phyloP scores from a whole-genome alignment of 768 basidiomycete genomes.

The Mycena filopes region DNA sequence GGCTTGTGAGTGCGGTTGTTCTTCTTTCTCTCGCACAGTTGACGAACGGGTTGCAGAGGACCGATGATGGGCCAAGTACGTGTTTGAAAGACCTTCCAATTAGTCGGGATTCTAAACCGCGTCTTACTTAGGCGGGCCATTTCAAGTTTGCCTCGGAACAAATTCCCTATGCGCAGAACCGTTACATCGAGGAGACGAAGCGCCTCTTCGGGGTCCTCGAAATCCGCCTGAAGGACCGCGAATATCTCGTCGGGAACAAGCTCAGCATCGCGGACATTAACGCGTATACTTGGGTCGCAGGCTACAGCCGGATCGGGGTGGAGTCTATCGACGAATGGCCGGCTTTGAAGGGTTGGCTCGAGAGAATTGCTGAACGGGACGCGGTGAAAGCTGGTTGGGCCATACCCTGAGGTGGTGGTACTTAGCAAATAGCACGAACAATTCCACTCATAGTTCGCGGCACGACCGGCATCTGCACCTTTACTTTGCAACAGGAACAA shows the following conservation, averaged over 20 bases:
- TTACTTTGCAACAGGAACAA: slow-evolving; percentile 12
- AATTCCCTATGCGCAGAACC: slow-evolving; percentile 28
- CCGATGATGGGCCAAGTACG: slow-evolving; percentile 34
- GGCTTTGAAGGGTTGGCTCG: slow-evolving; percentile 50
- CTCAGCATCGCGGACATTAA: slow-evolving; percentile 56
- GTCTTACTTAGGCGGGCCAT: slow-evolving; percentile 15
- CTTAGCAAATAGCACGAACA: background rate
- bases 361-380: slow-evolving; percentile 46
- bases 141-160: slow-evolving; percentile 13
- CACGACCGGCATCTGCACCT: background rate
- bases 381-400: slow-evolving; percentile 31
- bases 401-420: background rate
- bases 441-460: no score
- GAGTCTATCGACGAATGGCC: slow-evolving; percentile 52
- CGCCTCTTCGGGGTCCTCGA: slow-evolving; percentile 62
- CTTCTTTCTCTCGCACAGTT: background rate
- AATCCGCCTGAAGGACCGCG: slow-evolving; percentile 52
- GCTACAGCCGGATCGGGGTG: slow-evolving; percentile 42
- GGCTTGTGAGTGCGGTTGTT: slow-evolving; percentile 23
- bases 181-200: slow-evolving; percentile 60
- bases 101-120: no score
- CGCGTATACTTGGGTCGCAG: slow-evolving; percentile 46
- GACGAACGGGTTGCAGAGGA: slow-evolving; percentile 17
- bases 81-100: no score
- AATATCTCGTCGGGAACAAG: slow-evolving; percentile 56